Evolutionary conservation across 108 stramenopile species (phyloP), one percentile per base, ranked within the genome.

Genomic region (Cyclotella distinguenda): DNA sequence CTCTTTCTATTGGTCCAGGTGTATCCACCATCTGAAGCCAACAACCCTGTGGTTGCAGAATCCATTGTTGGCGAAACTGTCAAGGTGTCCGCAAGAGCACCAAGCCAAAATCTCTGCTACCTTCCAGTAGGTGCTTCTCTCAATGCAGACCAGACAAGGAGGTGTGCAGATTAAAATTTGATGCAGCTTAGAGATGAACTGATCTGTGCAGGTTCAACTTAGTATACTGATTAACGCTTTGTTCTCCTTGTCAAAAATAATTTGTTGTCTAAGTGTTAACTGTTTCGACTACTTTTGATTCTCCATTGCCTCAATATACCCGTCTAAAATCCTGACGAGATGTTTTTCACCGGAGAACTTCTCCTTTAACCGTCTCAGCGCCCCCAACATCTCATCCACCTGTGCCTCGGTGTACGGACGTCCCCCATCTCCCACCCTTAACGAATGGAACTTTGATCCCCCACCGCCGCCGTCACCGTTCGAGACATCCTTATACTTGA

Each of bases 31-130:
- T 89, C 91, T 7, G 91, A 93, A 55, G 79, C 78, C 38, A 64
- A 81, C 44, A 82, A 73, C 53, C 59, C 90, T 57, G 74, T 67
- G n/a, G 80, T 81, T n/a, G 49, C 74, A 31, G 71, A 72, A 8
- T 49, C 44, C 12, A 54, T 87, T 30, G 72, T 91, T 30, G 70
- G 77, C 23, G 71, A 46, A 15, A 59, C 55, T 13, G 74, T 81
- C 15, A 74, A 69, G 49, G 83, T 93, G 8, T 89, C 88, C 39
- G 91, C 91, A 15, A 81, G 78, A 9, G 86, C 91, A 22, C 91
- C 91, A 19, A 84, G 87, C 56, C 86, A 88, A 23, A 88, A 78
- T 7, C 81, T 93, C 67, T 93, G 91, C 78, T 93, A 86, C 42
- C 79, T 93, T 51, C 87, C 91, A 21, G 86, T 92, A 30, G 91